A percentile compares a stretch with the other conserved stretches of the same genome.
Evolutionary conservation across 768 basidiomycete genomes (phyloP).

Genomic region (Lenzites betulinus): DNA sequence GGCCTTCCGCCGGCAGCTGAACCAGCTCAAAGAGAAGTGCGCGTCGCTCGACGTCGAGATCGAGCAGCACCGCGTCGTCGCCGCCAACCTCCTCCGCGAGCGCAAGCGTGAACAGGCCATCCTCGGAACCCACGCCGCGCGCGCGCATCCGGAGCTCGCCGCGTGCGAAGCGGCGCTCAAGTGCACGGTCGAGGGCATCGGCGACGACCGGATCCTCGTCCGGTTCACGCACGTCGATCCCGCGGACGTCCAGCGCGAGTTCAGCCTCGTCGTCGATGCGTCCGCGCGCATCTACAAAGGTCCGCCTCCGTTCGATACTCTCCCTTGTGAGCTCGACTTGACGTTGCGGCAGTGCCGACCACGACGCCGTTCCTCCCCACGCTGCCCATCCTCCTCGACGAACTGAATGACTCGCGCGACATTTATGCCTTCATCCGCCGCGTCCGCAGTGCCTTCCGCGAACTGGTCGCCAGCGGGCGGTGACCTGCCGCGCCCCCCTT

Average conservation of each 20-base stretch:
- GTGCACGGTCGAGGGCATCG: conserved; percentile 78
- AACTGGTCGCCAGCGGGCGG: conserved; percentile 25
- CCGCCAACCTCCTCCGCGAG: conserved; percentile 67
- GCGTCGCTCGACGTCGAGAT: conserved; percentile 66
- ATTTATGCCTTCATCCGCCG: conserved; percentile 71
- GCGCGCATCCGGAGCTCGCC: conserved; percentile 54
- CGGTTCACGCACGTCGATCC: conserved; percentile 71
- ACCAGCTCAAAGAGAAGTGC: conserved; percentile 60
- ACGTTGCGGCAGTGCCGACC: conserved; percentile 62
- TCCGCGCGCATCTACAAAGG: conserved; percentile 65
- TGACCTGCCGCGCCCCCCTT: not conserved
- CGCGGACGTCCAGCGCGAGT: conserved; percentile 59
- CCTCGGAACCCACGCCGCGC: conserved; percentile 54
- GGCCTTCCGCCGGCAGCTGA: conserved; percentile 65
- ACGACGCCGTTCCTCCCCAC: conserved; percentile 70
- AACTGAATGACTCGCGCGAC: conserved; percentile 70
- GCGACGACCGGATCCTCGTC: conserved; percentile 69
- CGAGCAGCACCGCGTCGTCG: conserved; percentile 65
- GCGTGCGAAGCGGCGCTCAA: conserved; percentile 58
- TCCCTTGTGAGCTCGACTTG: not conserved
- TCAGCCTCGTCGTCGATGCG: conserved; percentile 76
- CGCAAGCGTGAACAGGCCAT: conserved; percentile 64
- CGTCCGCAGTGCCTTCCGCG: conserved; percentile 57
- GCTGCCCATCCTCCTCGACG: conserved; percentile 66
- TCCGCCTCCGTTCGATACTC: conserved; percentile 34